These are phyloP conservation scores for Cavenderia fasciculata DNA, from an alignment of 78 protist species.

Conservation along the genomic window DNA sequence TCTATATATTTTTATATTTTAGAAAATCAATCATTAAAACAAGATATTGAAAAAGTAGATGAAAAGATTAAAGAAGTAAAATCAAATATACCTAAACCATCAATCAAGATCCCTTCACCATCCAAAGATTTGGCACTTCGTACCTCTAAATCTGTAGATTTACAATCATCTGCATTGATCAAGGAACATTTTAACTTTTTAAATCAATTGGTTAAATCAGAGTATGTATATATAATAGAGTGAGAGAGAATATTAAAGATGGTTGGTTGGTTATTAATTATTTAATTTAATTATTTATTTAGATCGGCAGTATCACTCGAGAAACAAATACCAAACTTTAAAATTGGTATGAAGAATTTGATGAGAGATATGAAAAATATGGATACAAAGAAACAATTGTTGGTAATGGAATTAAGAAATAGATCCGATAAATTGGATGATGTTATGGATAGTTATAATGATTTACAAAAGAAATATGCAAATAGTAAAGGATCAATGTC, in stretches of 20 bases:
- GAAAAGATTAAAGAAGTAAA: background rate
- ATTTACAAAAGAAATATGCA: too few species aligned
- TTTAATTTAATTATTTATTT: background rate
- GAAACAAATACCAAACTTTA: background rate
- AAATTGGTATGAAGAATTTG: background rate
- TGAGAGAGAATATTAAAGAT: too few species aligned
- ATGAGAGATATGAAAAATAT: background rate
- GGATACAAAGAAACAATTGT: background rate
- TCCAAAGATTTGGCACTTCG: too few species aligned
- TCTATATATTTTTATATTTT: background rate
- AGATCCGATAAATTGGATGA: background rate
- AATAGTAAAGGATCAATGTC: too few species aligned
- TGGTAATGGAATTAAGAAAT: background rate
- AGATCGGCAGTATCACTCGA: background rate
- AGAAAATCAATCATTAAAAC: background rate
- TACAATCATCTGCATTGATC: too few species aligned
- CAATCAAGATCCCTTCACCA: too few species aligned
- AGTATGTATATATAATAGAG: constrained; percentile 3
- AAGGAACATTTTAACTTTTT: background rate
- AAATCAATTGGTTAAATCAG: background rate
- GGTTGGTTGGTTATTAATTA: too few species aligned
- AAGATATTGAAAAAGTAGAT: background rate
- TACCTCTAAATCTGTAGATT: too few species aligned
- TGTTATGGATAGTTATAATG: constrained; percentile 18
- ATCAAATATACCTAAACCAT: too few species aligned